phyloP scores from a whole-genome alignment of 768 basidiomycete species.

The Boletus vermiculosoides region DNA sequence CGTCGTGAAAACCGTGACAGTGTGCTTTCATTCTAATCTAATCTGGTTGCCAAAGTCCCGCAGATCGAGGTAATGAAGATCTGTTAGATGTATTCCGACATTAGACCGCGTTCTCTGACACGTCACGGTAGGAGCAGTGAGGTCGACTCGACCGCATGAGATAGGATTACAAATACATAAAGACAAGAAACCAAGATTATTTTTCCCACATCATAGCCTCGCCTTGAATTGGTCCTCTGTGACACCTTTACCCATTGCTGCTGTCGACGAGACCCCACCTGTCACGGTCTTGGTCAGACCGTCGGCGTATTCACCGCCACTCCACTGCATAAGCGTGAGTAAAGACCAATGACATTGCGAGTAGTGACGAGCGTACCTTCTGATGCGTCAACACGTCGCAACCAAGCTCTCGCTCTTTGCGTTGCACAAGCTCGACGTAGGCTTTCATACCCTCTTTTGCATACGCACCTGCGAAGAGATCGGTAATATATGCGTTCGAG shows the following conservation, averaged over 20 bases:
- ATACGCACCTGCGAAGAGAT: conserved; percentile 84
- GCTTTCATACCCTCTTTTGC: conserved; percentile 98
- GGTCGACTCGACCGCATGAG: background rate
- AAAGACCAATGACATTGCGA: conserved; percentile 9
- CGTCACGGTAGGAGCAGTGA: background rate
- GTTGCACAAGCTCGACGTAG: conserved; percentile 92
- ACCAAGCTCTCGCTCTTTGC: conserved; percentile 88
- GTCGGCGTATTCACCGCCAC: conserved; percentile 91
- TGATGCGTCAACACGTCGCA: conserved; percentile 98
- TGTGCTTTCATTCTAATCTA: background rate
- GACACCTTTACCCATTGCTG: conserved; percentile 99
- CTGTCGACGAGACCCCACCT: conserved; percentile 92
- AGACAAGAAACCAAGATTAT: background rate
- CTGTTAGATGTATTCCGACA: background rate
- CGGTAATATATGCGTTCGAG: conserved; percentile 96
- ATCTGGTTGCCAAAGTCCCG: background rate
- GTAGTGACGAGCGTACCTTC: conserved; percentile 53
- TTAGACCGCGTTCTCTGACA: background rate
- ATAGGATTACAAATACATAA: conserved; percentile 4
- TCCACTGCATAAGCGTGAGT: conserved; percentile 61
- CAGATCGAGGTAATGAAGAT: conserved; percentile 8
- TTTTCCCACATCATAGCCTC: conserved; percentile 39
- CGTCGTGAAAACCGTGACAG: conserved; percentile 17
- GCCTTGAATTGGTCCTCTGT: conserved; percentile 82
- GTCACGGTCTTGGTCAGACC: conserved; percentile 93